These are phyloP conservation scores for Fusarium odoratissimum DNA, from an alignment of 2,329 filamentous ascomycete genomes.

Conservation along the genomic window DNA sequence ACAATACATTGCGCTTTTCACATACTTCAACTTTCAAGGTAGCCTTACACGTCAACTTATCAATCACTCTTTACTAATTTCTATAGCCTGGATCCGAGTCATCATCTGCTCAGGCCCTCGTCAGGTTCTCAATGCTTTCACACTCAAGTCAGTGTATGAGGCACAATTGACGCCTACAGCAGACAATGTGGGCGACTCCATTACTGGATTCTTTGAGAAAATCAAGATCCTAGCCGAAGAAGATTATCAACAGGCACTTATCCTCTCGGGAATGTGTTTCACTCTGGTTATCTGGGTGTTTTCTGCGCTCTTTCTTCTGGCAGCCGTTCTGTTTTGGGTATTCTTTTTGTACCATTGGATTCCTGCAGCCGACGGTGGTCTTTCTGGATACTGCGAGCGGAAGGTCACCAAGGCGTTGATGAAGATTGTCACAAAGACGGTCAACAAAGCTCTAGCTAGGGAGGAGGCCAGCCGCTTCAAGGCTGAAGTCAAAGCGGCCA, in stretches of 20 bases:
- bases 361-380: conserved; percentile 80
- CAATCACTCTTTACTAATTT: conserved; percentile 22
- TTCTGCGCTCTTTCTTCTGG: conserved; percentile 78
- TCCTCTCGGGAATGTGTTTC: conserved; percentile 92
- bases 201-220: conserved; percentile 86
- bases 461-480: conserved; percentile 72
- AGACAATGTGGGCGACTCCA: conserved; percentile 67
- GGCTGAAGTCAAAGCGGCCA: conserved; percentile 62
- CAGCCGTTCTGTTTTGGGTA: conserved; percentile 82
- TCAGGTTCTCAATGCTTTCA: conserved; percentile 90
- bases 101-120: conserved; percentile 92
- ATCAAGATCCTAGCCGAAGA: conserved; percentile 77
- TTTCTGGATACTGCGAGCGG: conserved; percentile 87
- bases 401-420: conserved; percentile 90
- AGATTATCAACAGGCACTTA: conserved; percentile 82
- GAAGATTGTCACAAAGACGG: conserved; percentile 85
- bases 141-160: conserved; percentile 84
- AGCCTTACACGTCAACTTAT: conserved; percentile 43
- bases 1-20: conserved; percentile 90
- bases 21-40: conserved; percentile 82
- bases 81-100: conserved; percentile 83
- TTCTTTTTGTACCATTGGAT: conserved; percentile 95
- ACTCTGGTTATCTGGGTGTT: conserved; percentile 91
- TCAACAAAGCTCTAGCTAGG: conserved; percentile 87
- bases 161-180: conserved; percentile 72